These are phyloP conservation scores for Ophiorrhiza pumila DNA, from an alignment of 257 asterid genomes.

Conservation along the genomic window DNA sequence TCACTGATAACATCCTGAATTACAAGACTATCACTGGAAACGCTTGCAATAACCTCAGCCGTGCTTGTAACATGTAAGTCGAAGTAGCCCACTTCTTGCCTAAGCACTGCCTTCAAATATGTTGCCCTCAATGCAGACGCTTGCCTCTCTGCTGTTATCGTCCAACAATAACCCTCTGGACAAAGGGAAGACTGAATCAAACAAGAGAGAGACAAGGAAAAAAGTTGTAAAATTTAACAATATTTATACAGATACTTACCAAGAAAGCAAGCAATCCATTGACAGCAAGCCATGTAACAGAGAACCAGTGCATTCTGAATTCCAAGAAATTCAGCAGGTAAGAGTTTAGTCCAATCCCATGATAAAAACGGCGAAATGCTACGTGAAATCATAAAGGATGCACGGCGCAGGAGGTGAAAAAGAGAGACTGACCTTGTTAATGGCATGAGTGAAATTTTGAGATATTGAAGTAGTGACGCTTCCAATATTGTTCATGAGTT, in stretches of 20 bases:
- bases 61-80: conserved; percentile 84
- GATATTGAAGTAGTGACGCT: conserved; percentile 14
- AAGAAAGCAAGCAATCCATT: conserved; percentile 73
- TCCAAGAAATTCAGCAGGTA: neutral
- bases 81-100: conserved; percentile 94
- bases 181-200: neutral
- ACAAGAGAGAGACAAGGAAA: neutral
- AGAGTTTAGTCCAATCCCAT: neutral
- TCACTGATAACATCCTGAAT: conserved; percentile 88
- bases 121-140: conserved; percentile 66
- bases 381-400: too few relatives aligned
- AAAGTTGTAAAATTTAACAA: neutral
- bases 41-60: conserved; percentile 73
- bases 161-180: conserved; percentile 94
- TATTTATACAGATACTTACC: conserved; percentile 40
- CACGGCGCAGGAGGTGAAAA: too few relatives aligned
- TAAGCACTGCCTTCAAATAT: conserved; percentile 77
- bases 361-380: too few relatives aligned
- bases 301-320: conserved; percentile 71
- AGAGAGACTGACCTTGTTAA: conserved; percentile 51
- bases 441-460: conserved; percentile 29
- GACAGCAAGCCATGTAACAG: conserved; percentile 73
- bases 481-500: conserved; percentile 69
- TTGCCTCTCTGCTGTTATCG: conserved; percentile 93
- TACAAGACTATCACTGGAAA: conserved; percentile 74